Conservation (phyloP, 163 green algal species). For the Smithsoniella earleae region DNA sequence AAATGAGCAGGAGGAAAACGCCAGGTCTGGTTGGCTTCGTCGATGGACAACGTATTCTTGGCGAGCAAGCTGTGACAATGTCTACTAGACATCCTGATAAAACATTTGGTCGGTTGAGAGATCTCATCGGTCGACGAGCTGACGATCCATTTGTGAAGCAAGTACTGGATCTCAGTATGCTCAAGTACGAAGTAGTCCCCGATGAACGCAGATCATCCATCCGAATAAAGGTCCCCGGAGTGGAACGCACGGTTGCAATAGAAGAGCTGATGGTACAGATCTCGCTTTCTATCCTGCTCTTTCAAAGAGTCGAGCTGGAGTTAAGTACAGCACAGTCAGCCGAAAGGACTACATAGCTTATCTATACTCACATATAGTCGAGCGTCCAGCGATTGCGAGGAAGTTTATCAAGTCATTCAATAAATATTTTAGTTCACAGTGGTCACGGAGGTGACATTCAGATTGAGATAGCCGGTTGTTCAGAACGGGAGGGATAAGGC, state of each 20-base stretch:
- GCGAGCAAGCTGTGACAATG: conserved; percentile 74
- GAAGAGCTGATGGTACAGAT: conserved; percentile 27
- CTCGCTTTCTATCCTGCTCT: too few species aligned
- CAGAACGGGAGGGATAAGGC: too few species aligned
- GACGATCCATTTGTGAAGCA: conserved; percentile 45
- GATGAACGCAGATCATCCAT: not conserved
- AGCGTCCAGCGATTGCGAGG: too few species aligned
- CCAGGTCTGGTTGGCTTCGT: conserved; percentile 74
- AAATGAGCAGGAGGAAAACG: conserved; percentile 88
- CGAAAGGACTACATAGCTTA: too few species aligned
- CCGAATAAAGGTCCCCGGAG: not conserved
- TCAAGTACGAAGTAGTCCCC: conserved; percentile 61
- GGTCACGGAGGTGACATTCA: too few species aligned
- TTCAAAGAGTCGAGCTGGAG: too few species aligned
- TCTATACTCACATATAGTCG: too few species aligned
- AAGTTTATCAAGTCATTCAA: too few species aligned
- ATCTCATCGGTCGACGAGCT: conserved; percentile 61
- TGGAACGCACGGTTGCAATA: not conserved
- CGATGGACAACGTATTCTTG: conserved; percentile 70
- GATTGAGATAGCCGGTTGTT: too few species aligned
- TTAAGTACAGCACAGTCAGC: too few species aligned
- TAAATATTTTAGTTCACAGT: too few species aligned
- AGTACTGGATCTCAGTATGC: conserved; percentile 46
- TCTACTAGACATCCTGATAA: conserved; percentile 56
- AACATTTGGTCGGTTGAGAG: conserved; percentile 53